These are phyloP conservation scores for Emergomyces pasteurianus DNA, from an alignment of 2,329 filamentous ascomycete genomes.

Conservation along the genomic window DNA sequence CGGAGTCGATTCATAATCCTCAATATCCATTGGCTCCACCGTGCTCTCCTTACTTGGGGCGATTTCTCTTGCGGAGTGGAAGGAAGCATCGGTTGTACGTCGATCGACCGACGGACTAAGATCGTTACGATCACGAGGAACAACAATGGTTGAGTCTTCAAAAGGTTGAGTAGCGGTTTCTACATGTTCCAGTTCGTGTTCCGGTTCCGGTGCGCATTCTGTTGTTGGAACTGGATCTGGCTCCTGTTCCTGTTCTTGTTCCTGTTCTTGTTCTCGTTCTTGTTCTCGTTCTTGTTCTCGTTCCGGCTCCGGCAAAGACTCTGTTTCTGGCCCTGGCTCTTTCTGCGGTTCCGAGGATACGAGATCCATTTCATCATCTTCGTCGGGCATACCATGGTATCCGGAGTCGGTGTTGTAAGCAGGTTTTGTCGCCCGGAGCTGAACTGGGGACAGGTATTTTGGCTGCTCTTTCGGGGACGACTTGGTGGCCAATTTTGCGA, in stretches of 20 bases:
- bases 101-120: slow-evolving; percentile 20
- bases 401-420: slow-evolving; percentile 36
- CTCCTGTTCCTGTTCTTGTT: neutral
- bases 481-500: slow-evolving; percentile 19
- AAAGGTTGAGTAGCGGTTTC: slow-evolving; percentile 24
- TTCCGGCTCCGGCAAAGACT: neutral
- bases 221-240: neutral
- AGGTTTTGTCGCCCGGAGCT: slow-evolving; percentile 28
- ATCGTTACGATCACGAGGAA: slow-evolving; percentile 9
- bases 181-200: slow-evolving; percentile 8
- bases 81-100: slow-evolving; percentile 33
- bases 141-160: slow-evolving; percentile 17
- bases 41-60: slow-evolving; percentile 23
- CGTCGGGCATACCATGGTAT: slow-evolving; percentile 35
- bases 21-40: slow-evolving; percentile 26
- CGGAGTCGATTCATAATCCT: slow-evolving; percentile 12
- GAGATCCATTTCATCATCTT: slow-evolving; percentile 29
- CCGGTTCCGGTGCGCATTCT: neutral
- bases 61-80: slow-evolving; percentile 36
- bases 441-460: slow-evolving; percentile 15
- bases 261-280: neutral
- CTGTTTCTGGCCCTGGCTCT: neutral
- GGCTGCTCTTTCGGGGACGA: slow-evolving; percentile 9
- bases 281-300: neutral
- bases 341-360: slow-evolving; percentile 4